Evolutionary conservation across 306 rosid species (phyloP).

Genomic region (Quercus wislizeni): DNA sequence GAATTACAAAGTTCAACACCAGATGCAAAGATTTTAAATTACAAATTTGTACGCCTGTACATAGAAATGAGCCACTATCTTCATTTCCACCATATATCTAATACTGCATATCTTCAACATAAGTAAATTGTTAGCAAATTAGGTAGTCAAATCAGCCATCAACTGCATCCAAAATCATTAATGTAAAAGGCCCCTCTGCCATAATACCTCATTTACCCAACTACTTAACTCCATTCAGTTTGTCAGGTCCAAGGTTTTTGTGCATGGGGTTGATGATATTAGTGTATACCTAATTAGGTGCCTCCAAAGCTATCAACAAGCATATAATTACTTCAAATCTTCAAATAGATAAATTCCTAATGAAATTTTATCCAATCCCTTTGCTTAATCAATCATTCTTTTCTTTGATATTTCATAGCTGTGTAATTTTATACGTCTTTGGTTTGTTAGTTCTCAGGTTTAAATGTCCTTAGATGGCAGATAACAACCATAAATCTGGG

Average conservation of each 20-base stretch:
- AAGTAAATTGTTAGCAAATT: not conserved
- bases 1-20: not conserved
- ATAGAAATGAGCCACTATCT: not conserved
- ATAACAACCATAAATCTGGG: not conserved
- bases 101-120: not conserved
- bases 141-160: conserved; percentile 7
- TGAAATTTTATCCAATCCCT: too few species aligned
- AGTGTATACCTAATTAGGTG: not conserved
- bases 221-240: conserved; percentile 12
- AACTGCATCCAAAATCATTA: conserved; percentile 14
- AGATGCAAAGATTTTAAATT: not conserved
- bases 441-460: not conserved
- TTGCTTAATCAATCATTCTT: too few species aligned
- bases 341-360: too few species aligned
- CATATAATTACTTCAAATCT: not conserved
- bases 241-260: conserved; percentile 12
- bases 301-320: not conserved
- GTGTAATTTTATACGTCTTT: not conserved
- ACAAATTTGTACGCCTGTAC: not conserved
- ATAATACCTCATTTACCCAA: conserved; percentile 2
- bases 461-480: not conserved
- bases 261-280: not conserved
- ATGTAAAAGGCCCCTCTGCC: not conserved
- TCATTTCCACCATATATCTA: not conserved
- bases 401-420: too few species aligned